Conservation (phyloP, 139 green algal species). For the Chara braunii region DNA sequence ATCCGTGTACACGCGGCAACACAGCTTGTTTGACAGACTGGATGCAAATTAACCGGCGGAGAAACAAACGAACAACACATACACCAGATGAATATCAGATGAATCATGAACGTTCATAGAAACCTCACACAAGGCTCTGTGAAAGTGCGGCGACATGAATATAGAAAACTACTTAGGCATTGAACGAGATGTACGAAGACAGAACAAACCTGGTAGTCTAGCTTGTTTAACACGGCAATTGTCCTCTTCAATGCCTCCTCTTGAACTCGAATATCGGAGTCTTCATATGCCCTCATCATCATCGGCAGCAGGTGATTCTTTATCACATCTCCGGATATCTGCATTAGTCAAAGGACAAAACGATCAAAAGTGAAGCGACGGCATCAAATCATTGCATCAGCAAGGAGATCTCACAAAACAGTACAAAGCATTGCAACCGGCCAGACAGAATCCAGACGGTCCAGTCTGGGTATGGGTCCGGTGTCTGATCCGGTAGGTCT, state of each 20-base stretch:
- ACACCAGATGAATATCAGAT: background rate
- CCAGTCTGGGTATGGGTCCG: too few relatives aligned
- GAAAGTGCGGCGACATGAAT: background rate
- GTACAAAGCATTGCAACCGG: too few relatives aligned
- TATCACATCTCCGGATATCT: slow-evolving; percentile 10
- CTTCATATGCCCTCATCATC: slow-evolving; percentile 25
- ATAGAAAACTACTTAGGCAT: background rate
- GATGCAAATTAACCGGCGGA: background rate
- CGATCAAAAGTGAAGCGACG: too few relatives aligned
- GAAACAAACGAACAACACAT: background rate
- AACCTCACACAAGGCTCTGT: background rate
- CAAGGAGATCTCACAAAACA: too few relatives aligned
- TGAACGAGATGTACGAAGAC: background rate
- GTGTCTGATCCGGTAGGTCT: too few relatives aligned
- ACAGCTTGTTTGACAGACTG: slow-evolving; percentile 19
- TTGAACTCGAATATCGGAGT: slow-evolving; percentile 25
- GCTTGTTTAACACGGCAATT: background rate
- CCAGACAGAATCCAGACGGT: too few relatives aligned
- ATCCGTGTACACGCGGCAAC: slow-evolving; percentile 30
- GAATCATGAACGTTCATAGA: background rate
- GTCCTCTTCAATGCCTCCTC: slow-evolving; percentile 28
- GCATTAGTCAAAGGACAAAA: too few relatives aligned
- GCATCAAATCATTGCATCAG: too few relatives aligned
- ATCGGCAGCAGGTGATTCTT: slow-evolving; percentile 29
- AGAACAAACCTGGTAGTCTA: slow-evolving; percentile 22